These are phyloP conservation scores for Trichoderma gracile DNA, from an alignment of 2,329 filamentous ascomycete species.

Conservation along the genomic window DNA sequence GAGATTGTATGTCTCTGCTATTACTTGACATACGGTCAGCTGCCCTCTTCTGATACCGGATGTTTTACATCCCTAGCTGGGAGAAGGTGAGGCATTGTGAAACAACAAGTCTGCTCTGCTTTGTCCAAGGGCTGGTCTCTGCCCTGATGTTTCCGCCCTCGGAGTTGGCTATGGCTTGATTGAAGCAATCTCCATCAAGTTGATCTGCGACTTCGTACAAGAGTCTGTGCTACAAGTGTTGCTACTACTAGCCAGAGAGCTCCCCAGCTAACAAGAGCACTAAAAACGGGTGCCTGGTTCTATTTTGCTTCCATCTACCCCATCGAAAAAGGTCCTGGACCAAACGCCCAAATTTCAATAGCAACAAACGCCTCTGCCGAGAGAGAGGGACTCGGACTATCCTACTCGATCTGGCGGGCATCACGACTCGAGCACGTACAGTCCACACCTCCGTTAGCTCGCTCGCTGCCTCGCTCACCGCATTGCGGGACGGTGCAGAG, in stretches of 20 bases:
- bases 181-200: background rate
- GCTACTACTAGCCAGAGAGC: too few relatives aligned
- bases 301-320: background rate
- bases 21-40: background rate
- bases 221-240: too few relatives aligned
- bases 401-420: background rate
- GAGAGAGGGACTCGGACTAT: background rate
- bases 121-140: background rate
- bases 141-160: background rate
- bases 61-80: slow-evolving; percentile 13
- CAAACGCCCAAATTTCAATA: background rate
- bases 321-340: background rate
- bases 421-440: slow-evolving; percentile 16
- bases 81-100: background rate
- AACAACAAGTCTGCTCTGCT: background rate
- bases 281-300: background rate
- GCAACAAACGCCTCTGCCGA: background rate
- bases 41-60: slow-evolving; percentile 4
- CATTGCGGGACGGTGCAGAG: slow-evolving; percentile 24
- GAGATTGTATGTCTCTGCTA: background rate
- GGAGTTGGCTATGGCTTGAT: background rate
- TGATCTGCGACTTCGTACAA: too few relatives aligned
- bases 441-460: too few relatives aligned
- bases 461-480: slow-evolving; percentile 12
- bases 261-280: background rate